Evolutionary conservation across 495 filamentous ascomycete genomes (phyloP), one percentile per base, ranked within the genome.

Genomic region (Neurospora sp.): DNA sequence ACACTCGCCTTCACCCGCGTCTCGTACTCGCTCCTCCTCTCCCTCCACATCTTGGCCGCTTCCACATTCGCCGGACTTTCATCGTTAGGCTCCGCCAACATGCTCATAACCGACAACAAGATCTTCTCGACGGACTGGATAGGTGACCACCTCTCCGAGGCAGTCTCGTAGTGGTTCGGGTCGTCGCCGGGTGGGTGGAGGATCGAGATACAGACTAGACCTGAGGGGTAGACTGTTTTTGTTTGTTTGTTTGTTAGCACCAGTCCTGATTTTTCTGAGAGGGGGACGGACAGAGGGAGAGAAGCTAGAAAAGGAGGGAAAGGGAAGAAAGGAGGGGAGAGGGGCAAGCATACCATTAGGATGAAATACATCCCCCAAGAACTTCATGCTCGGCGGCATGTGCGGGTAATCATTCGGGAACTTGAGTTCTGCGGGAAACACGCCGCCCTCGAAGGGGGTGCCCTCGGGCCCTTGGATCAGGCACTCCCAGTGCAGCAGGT

Each of bases 121-220:
- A 99, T 99, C 88, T 98, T 98, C 86, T 98, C 96, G 75, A 98
- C 94, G 72, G 90, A 93, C 83, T 98, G 96, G 61, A 99, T 97
- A 53, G 96, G 96, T 53, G 89, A 92, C 96, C 96, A 99, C 69
- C 96, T 88, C 85, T 99, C 96, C 22, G 89, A 92, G 31, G 96
- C 96, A 76, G 95, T 92, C 83, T 99, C 96, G 85, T 99, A 99
- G 81, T 98, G 96, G 81, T 97, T 97, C 74, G 96, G 94, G 82
- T 99, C 96, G 80, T 99, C 96, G 75, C 94, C 94, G n/a, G 96
- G 96, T 5, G 96, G 91, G 83, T 99, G 96, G 10, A 99, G 89
- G 85, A 99, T 99, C 16, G 92, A 96, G 74, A 99, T 99, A 83
- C 96, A 99, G 73, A 99, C 96, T 22, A 91, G 85, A 73, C 96